Conservation (phyloP, 2,329 filamentous ascomycete species). For the Volutella citrinella region DNA sequence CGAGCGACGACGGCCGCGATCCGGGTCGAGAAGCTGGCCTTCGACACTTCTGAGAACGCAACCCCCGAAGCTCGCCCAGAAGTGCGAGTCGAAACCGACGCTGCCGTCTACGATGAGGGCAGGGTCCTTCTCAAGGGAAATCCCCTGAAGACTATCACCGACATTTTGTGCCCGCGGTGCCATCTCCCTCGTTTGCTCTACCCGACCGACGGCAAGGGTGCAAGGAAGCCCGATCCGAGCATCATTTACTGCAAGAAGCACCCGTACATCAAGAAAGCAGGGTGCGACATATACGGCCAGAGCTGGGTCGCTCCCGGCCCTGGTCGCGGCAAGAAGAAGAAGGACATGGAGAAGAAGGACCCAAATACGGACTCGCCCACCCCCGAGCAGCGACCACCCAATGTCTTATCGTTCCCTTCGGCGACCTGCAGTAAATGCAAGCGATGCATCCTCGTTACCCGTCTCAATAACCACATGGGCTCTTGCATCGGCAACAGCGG, state of each 20-base stretch:
- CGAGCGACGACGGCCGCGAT: slow-evolving; percentile 65
- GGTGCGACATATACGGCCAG: slow-evolving; percentile 79
- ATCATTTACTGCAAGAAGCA: slow-evolving; percentile 76
- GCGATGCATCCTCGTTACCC: slow-evolving; percentile 61
- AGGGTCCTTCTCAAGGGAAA: slow-evolving; percentile 68
- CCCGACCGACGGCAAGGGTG: slow-evolving; percentile 68
- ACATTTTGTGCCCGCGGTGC: slow-evolving; percentile 72
- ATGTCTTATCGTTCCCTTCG: slow-evolving; percentile 62
- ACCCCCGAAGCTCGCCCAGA: slow-evolving; percentile 52
- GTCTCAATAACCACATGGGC: slow-evolving; percentile 66
- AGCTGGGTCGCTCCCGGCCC: slow-evolving; percentile 72
- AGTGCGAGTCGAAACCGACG: slow-evolving; percentile 62
- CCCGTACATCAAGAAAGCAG: slow-evolving; percentile 72
- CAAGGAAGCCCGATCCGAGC: slow-evolving; percentile 61
- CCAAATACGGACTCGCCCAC: slow-evolving; percentile 43
- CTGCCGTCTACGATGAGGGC: slow-evolving; percentile 67
- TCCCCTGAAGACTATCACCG: slow-evolving; percentile 65
- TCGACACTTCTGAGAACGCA: slow-evolving; percentile 52
- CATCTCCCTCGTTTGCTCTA: slow-evolving; percentile 71
- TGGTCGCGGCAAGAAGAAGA: slow-evolving; percentile 75
- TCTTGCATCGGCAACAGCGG: slow-evolving; percentile 66
- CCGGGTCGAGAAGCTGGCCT: slow-evolving; percentile 59
- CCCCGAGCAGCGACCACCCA: slow-evolving; percentile 55
- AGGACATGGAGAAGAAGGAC: slow-evolving; percentile 65
- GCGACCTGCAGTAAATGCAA: slow-evolving; percentile 68